These are phyloP conservation scores for Phytophthora quininea DNA, from an alignment of 352 stramenopile species.

Conservation along the genomic window DNA sequence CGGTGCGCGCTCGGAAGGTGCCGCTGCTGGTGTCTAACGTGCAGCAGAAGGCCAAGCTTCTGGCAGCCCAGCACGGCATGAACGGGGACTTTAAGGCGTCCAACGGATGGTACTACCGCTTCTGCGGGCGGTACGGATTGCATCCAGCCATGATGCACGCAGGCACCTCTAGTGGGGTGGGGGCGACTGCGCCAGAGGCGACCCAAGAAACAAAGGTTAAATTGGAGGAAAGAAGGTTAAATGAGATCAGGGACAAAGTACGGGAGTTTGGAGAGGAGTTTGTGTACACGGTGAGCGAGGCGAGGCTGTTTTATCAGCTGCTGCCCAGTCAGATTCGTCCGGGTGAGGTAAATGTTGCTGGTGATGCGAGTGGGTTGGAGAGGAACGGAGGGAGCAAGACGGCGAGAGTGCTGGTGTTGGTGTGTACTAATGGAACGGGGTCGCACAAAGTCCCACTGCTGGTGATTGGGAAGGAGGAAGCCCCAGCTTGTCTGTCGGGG, in stretches of 20 bases:
- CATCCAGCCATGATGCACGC: conserved; percentile 39
- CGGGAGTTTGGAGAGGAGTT: conserved; percentile 41
- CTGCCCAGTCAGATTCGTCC: conserved; percentile 33
- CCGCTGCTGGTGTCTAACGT: conserved; percentile 58
- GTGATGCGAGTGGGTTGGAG: conserved; percentile 1
- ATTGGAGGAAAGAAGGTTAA: conserved; percentile 8
- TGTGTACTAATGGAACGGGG: conserved; percentile 57
- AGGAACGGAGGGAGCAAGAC: conserved; percentile 21
- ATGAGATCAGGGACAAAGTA: conserved; percentile 32
- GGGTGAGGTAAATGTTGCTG: background rate
- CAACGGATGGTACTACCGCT: conserved; percentile 84
- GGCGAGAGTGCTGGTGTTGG: conserved; percentile 47
- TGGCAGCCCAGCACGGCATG: conserved; percentile 46
- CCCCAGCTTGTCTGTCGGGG: conserved; percentile 26
- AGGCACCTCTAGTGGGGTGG: conserved; percentile 1
- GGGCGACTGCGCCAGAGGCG: background rate
- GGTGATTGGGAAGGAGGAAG: conserved; percentile 52
- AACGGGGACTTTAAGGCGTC: conserved; percentile 63
- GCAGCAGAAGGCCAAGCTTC: conserved; percentile 61
- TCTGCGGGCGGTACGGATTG: conserved; percentile 71
- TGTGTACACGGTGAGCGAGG: conserved; percentile 61
- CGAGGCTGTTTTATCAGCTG: conserved; percentile 57
- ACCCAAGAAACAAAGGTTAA: conserved; percentile 8
- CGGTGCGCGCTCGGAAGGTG: conserved; percentile 48
- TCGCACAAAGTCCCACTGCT: conserved; percentile 63